Evolutionary conservation across 2,329 filamentous ascomycete species (phyloP), one percentile per base, ranked within the genome.

Genomic region (Blastomyces silverae): DNA sequence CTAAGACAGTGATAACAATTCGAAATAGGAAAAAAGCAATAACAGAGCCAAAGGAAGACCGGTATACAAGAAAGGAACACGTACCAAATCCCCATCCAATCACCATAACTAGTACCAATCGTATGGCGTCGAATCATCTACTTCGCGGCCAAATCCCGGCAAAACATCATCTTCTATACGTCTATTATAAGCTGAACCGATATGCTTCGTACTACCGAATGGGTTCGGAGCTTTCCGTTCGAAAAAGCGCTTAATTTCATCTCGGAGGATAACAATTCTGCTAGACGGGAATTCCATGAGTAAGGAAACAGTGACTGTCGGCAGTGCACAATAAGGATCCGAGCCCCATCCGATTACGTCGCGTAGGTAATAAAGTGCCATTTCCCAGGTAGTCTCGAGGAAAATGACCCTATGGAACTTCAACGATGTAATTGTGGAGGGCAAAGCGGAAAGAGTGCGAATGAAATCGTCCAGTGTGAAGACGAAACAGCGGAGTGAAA

Each of bases 191-290:
- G 15, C 17, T 20, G 20, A n/a, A 34, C 17, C 0, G 53, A 17
- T 28, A 13, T 34, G 1, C 4, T 34, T 7, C 31, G 6, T 10
- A n/a, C 17, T 37, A 11, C 17, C 37, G 31, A 48, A 60, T 17
- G 57, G 34, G 37, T 60, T 60, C 17, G 25, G 25, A 31, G 39
- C 57, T 7, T 44, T 37, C 10, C n/a, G 22, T 34, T 44, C 39
- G 31, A 62, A 62, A 31, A 62, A 62, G 8, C 11, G 44, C 44
- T 25, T 22, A 17, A 62, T 3, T 15, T 62, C 60, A 46, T 62
- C 60, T 4, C 44, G 44, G 28, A 62, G 60, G 11, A 53, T 31
- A 3, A 62, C 48, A 28, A 52, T 28, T 44, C 13, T 10, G 34
- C 1, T 5, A 60, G 7, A 15, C 11, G 44, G 17, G 4, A 1